These are phyloP conservation scores for Podosphaera xanthii DNA, from an alignment of 2,329 filamentous ascomycete genomes.

Conservation along the genomic window DNA sequence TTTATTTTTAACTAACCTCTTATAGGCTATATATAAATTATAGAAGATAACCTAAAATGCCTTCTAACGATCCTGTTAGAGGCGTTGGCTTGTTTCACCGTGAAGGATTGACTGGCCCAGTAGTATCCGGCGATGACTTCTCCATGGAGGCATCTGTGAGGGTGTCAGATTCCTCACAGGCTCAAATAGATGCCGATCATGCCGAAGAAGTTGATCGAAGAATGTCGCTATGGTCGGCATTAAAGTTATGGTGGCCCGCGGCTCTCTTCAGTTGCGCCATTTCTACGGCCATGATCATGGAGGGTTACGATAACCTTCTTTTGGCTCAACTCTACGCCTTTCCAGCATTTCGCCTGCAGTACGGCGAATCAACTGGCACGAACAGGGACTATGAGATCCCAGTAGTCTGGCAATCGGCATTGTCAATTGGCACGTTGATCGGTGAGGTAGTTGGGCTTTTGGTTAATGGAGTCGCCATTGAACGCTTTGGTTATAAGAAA, in stretches of 20 bases:
- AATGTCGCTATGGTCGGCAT: slow-evolving; percentile 53
- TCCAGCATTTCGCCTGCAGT: not conserved
- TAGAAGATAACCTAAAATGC: too few species aligned
- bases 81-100: too few species aligned
- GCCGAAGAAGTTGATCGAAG: slow-evolving; percentile 41
- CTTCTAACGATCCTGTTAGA: too few species aligned
- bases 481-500: not conserved
- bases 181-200: not conserved
- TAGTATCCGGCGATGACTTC: too few species aligned
- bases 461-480: slow-evolving; percentile 20
- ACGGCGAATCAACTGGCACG: not conserved
- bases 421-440: slow-evolving; percentile 10
- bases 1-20: too few species aligned
- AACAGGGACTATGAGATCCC: slow-evolving; percentile 16
- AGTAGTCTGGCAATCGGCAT: slow-evolving; percentile 21
- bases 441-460: slow-evolving; percentile 19
- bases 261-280: slow-evolving; percentile 66
- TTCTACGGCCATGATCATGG: slow-evolving; percentile 50
- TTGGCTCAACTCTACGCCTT: not conserved
- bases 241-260: slow-evolving; percentile 70
- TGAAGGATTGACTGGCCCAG: too few species aligned
- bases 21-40: too few species aligned
- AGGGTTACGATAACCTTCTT: not conserved
- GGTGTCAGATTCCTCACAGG: too few species aligned
- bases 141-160: too few species aligned